These are phyloP conservation scores for Cladosporium sphaerospermum DNA, from an alignment of 2,329 filamentous ascomycete species.

Conservation along the genomic window DNA sequence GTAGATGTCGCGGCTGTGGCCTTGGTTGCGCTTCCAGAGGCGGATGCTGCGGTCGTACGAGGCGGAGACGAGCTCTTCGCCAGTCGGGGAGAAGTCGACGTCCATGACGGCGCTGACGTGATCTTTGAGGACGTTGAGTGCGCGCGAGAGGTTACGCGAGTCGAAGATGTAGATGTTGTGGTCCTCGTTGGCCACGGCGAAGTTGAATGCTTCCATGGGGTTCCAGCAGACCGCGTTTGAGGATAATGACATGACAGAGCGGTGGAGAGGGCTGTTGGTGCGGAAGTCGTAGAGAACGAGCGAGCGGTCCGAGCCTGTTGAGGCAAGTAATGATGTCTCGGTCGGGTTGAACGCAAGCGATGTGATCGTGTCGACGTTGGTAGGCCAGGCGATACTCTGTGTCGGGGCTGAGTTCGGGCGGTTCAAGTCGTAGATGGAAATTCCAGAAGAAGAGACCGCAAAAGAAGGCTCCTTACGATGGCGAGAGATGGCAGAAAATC, in stretches of 20 bases:
- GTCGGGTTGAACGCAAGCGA: conserved; percentile 85
- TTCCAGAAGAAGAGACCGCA: conserved; percentile 64
- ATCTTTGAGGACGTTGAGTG: conserved; percentile 83
- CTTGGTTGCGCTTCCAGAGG: conserved; percentile 72
- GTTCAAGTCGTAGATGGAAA: conserved; percentile 84
- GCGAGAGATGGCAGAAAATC: conserved; percentile 78
- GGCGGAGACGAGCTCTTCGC: conserved; percentile 85
- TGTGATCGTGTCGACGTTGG: conserved; percentile 82
- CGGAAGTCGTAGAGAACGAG: conserved; percentile 89
- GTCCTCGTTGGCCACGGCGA: conserved; percentile 88
- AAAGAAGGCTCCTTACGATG: conserved; percentile 75
- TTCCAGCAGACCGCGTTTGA: conserved; percentile 87
- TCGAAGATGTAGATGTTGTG: conserved; percentile 93
- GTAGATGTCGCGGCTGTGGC: conserved; percentile 87
- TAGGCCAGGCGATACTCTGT: conserved; percentile 82
- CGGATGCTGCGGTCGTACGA: conserved; percentile 85
- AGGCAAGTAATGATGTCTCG: conserved; percentile 85
- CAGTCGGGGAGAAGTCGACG: conserved; percentile 89
- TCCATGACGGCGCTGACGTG: conserved; percentile 93
- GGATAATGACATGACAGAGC: conserved; percentile 73
- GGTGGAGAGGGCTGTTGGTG: conserved; percentile 74
- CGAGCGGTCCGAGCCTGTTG: conserved; percentile 76
- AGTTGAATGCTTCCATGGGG: conserved; percentile 93
- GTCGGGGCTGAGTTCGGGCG: conserved; percentile 69
- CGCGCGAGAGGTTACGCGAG: conserved; percentile 81